Evolutionary conservation across 2,329 filamentous ascomycete genomes (phyloP), one percentile per base, ranked within the genome.

Genomic region (Chalaropsis thielavioides): DNA sequence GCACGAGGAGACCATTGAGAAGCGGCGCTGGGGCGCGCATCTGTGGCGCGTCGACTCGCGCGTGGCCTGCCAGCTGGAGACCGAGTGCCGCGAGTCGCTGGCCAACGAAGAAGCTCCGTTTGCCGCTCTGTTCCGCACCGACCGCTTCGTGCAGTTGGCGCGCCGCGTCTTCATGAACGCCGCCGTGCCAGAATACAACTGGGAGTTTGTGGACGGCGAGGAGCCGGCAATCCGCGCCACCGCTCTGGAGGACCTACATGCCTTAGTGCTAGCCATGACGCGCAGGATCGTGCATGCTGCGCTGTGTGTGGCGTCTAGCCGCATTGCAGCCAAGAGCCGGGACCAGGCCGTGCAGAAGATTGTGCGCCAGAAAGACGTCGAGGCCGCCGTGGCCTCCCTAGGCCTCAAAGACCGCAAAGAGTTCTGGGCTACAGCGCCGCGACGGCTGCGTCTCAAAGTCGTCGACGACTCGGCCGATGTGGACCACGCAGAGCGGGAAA

Each of bases 161-260:
- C 78, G 81, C 58, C 77, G 78, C 1, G 70, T 92, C 1, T 94
- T 92, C 72, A 92, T 95, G 89, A 92, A 92, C 67, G 79, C 80
- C 13, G 72, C 77, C 1, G 76, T 81, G 51, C 75, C 78, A 13
- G 82, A 84, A 64, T 80, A 83, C 64, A 91, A 89, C 71, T 95
- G 89, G 89, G 77, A 76, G 41, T 78, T 77, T 46, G 70, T 88
- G 7, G 79, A 80, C 22, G 79, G 82, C 65, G 24, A 77, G 2
- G 77, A 77, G 2, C 91, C 91, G 0, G 83, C 87, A 0, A 82
- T 96, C 24, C 85, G 87, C 69, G 82, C 85, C 6, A 91, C 89
- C 1, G 85, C 88, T 0, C 80, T 95, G n/a, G 80, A 83, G 4
- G 89, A 94, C 69, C 86, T 96, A 56, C 80, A 91, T 70, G 81